Conservation (phyloP, 768 basidiomycete species). For the Xerocomellus dryophilus region DNA sequence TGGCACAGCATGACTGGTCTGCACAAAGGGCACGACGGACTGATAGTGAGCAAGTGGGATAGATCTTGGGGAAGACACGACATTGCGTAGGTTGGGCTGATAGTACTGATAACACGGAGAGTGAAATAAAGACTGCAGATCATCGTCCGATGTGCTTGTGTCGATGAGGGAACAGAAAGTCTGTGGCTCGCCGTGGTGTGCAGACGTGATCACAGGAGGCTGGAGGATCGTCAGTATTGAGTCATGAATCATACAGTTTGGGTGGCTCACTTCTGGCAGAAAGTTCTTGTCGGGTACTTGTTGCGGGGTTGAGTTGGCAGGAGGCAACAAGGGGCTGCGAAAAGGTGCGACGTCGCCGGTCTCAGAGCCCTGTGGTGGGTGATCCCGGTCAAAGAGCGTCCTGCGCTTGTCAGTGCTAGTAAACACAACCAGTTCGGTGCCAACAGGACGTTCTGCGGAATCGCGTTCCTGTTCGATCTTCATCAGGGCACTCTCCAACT, state of each 20-base stretch:
- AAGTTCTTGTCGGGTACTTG: not conserved
- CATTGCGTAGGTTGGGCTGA: not conserved
- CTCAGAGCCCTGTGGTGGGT: not conserved
- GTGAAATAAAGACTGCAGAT: not conserved
- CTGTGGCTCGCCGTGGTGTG: conserved; percentile 4
- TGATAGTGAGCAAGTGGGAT: conserved; percentile 6
- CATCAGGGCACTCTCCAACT: conserved; percentile 45
- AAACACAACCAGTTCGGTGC: conserved; percentile 1
- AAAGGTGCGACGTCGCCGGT: conserved; percentile 20
- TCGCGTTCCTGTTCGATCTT: conserved; percentile 24
- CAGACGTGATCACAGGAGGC: not conserved
- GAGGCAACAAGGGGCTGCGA: conserved; percentile 32
- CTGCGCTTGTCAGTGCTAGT: not conserved
- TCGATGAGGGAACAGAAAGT: not conserved
- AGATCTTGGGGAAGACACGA: not conserved
- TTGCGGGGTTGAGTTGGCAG: conserved; percentile 2
- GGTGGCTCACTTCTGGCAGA: conserved; percentile 14
- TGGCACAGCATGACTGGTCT: not conserved
- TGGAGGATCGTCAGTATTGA: conserved; percentile 3
- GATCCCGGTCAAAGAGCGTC: not conserved
- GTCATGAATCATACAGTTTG: not conserved
- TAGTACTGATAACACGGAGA: conserved; percentile 7
- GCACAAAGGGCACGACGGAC: conserved; percentile 14
- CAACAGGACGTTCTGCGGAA: not conserved
- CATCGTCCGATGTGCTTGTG: not conserved